These are phyloP conservation scores for Metarhizium rileyi DNA, from an alignment of 2,329 filamentous ascomycete species.

Conservation along the genomic window DNA sequence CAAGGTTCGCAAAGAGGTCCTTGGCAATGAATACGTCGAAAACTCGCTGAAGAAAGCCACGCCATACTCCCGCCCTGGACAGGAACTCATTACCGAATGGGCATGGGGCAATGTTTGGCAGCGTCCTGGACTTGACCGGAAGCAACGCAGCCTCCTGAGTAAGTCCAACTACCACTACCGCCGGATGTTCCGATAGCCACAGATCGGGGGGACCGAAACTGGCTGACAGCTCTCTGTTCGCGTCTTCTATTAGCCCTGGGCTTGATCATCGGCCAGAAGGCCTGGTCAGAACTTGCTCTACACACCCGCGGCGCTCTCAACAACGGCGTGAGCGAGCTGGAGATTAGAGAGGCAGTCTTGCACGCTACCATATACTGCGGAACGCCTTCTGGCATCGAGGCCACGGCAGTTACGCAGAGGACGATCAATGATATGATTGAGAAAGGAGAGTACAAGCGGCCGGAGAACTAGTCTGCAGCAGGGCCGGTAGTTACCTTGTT, in stretches of 20 bases:
- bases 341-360: constrained; percentile 40
- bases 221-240: no score
- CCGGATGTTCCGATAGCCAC: no score
- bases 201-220: not conserved
- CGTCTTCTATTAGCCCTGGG: constrained; percentile 36
- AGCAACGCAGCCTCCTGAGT: constrained; percentile 39
- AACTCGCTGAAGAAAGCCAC: constrained; percentile 39
- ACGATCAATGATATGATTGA: constrained; percentile 16
- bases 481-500: not conserved
- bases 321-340: constrained; percentile 50
- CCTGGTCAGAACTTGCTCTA: constrained; percentile 46
- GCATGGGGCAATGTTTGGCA: constrained; percentile 56
- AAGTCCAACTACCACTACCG: constrained; percentile 11
- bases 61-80: constrained; percentile 46
- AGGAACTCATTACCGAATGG: constrained; percentile 49
- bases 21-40: constrained; percentile 49
- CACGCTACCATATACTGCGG: constrained; percentile 33
- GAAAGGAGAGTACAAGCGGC: constrained; percentile 12
- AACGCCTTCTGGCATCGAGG: constrained; percentile 30
- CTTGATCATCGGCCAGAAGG: constrained; percentile 53
- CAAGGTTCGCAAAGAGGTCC: constrained; percentile 46
- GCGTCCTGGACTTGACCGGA: constrained; percentile 48
- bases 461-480: not conserved
- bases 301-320: constrained; percentile 52
- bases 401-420: constrained; percentile 16